Evolutionary conservation across 192 early-diverging fungal species (phyloP), one percentile per base, ranked within the genome.

Genomic region (Lobosporangium transversale): DNA sequence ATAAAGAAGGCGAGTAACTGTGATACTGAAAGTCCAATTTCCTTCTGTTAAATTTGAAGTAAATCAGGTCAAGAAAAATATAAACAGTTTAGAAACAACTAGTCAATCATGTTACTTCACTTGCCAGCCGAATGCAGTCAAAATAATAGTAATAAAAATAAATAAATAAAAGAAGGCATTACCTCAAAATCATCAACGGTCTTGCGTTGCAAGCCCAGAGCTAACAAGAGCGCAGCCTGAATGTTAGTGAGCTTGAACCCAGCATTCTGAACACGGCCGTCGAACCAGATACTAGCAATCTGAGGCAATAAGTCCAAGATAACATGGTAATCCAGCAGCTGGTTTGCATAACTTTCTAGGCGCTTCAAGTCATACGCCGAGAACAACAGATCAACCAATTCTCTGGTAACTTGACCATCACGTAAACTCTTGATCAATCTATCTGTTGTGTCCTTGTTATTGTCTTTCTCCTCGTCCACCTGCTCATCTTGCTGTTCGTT

Each of bases 281-380:
- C 83, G 81, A 97, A 98, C 85, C 94, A 94, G 23, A 91, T 81
- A 48, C 81, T 78, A 24, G 95, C 88, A 54, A 99, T 86, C 5
- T 83, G 82, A 11, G 95, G 97, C 45, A 98, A 70, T 66, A 99
- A 68, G 64, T 99, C 98, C 51, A 98, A 57, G 48, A 99, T 94
- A 2, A 98, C 94, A 81, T 99, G 98, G 83, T 97, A 97, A 79
- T 99, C 98, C 51, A 97, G 78, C 79, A 99, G 81, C 78, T 98
- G 97, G 82, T 97, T 95, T 10, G 94, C 84, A 70, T 98, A 99
- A n/a, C 90, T 91, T 43, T 97, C 95, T 30, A 99, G 87, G 36
- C 98, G 94, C 81, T 97, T 97, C 62, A 99, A 80, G 70, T 99
- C 98, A 68, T 92, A 95, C 6, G 90, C 90, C 9, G 89, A 83